phyloP scores from a whole-genome alignment of 495 filamentous ascomycete genomes.

The Pseudomonodictys pantanalensis region DNA sequence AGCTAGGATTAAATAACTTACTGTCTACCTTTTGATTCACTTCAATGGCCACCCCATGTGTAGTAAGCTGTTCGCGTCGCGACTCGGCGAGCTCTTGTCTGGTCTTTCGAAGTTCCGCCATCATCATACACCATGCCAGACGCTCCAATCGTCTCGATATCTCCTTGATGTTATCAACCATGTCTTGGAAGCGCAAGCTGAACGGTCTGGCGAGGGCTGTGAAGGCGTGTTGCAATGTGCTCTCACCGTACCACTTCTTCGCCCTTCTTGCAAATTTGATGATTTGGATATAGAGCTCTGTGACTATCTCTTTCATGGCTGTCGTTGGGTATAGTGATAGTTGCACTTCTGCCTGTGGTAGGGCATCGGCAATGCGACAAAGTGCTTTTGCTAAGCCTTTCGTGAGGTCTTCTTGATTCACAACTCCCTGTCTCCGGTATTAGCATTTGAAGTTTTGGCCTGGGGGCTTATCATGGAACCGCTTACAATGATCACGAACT shows the following conservation, averaged over 20 bases:
- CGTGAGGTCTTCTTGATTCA: constrained; percentile 37
- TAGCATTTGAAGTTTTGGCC: no score
- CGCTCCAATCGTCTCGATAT: background rate
- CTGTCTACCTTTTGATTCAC: background rate
- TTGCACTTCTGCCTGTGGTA: constrained; percentile 39
- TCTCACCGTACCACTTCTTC: constrained; percentile 39
- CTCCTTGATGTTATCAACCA: constrained; percentile 31
- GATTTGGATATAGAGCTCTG: constrained; percentile 39
- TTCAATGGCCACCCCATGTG: background rate
- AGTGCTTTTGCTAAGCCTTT: constrained; percentile 34
- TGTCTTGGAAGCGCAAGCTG: constrained; percentile 33
- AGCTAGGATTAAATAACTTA: background rate
- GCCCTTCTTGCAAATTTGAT: constrained; percentile 38
- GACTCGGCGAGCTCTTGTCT: background rate
- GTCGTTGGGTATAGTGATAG: constrained; percentile 40
- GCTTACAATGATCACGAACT: constrained; percentile 3
- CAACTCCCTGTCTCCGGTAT: constrained; percentile 12
- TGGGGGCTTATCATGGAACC: background rate
- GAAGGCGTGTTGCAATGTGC: constrained; percentile 26
- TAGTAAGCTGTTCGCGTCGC: background rate
- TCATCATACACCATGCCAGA: background rate
- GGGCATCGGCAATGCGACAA: constrained; percentile 35
- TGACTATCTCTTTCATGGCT: constrained; percentile 36
- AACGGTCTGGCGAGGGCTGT: constrained; percentile 30
- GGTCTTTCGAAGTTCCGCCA: background rate